Base-by-base conservation (phyloP, 345 rosid species). In the Gossypium turneri region DNA sequence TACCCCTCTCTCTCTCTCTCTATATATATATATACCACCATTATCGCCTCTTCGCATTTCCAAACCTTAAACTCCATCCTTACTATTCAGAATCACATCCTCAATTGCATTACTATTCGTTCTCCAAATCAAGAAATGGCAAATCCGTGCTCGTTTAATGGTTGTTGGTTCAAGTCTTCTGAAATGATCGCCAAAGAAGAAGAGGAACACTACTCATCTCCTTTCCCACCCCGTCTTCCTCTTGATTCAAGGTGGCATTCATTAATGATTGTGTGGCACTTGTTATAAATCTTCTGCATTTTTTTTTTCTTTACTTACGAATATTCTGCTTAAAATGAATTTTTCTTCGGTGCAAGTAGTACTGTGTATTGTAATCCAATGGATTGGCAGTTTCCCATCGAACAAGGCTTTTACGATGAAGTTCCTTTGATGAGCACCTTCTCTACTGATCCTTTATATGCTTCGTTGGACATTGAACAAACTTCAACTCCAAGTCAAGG, bases 351-450 rank as follows among this genome's bases (percentile, higher is more conserved):
- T 77, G 79, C 70, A 62, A 70, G 63, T 73, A 70, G 59, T 73
- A 58, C 16, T 22, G 29, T 20, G 24, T 67, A 48, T 64, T 65
- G 48, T 13, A 4, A 50, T 58, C 16, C 64, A 15, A 8, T 19
- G 27, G 84, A 79, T 68, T 82, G 85, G 75, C 80, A 67, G 47
- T 24, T 82, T 20, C 3, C 75, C n/a, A 10, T 47, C 41, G 80
- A 75, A 68, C 84, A 82, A 7, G 64, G 53, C 73, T 69, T 43
- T 50, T 22, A 74, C 7, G 80, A 77, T 12, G 63, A 38, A n/a
- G 11, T 17, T 76, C 87, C 81, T 12, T 47, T 73, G 65, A 74
- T 73, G 68, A 77, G 77, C 17, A 44, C 38, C 19, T 67, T 73
- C 8, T 48, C 19, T 25, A 2, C n/a, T 9, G 83, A 74, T 45